These are phyloP conservation scores for Ophiocytium majus DNA, from an alignment of 352 stramenopile species.

Conservation along the genomic window DNA sequence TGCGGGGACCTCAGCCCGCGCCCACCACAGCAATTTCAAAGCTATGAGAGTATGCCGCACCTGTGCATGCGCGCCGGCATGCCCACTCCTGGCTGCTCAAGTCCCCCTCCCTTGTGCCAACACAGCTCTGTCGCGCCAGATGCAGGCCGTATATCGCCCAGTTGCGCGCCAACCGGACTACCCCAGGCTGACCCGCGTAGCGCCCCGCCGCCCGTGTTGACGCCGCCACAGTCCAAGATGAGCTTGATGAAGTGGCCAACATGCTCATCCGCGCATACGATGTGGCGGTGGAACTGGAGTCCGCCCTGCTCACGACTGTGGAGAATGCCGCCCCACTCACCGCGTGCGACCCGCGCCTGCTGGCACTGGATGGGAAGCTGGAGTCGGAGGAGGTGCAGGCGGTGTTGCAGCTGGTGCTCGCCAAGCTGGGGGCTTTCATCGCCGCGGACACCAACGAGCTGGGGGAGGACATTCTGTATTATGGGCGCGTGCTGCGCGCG, in stretches of 20 bases:
- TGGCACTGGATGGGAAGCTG: too few relatives aligned
- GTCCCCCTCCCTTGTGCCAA: too few relatives aligned
- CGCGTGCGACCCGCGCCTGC: background rate
- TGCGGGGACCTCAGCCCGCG: too few relatives aligned
- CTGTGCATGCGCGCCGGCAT: too few relatives aligned
- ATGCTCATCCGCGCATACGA: background rate
- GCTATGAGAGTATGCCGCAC: too few relatives aligned
- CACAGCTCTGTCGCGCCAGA: too few relatives aligned
- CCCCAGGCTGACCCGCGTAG: too few relatives aligned
- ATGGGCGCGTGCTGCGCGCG: background rate
- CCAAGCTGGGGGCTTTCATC: background rate
- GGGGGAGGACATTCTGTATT: background rate
- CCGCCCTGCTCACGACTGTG: background rate
- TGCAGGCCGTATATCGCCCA: too few relatives aligned
- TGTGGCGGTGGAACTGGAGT: background rate
- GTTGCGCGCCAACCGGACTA: too few relatives aligned
- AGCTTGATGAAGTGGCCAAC: background rate
- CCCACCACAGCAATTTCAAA: too few relatives aligned
- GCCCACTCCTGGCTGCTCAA: too few relatives aligned
- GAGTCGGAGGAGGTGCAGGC: background rate
- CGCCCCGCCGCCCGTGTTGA: too few relatives aligned
- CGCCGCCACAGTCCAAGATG: background rate
- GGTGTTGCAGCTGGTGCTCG: background rate
- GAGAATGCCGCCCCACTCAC: background rate
- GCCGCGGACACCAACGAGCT: background rate